Conservation (phyloP, 768 basidiomycete species). For the Tylopilus cervinicoccineus region DNA sequence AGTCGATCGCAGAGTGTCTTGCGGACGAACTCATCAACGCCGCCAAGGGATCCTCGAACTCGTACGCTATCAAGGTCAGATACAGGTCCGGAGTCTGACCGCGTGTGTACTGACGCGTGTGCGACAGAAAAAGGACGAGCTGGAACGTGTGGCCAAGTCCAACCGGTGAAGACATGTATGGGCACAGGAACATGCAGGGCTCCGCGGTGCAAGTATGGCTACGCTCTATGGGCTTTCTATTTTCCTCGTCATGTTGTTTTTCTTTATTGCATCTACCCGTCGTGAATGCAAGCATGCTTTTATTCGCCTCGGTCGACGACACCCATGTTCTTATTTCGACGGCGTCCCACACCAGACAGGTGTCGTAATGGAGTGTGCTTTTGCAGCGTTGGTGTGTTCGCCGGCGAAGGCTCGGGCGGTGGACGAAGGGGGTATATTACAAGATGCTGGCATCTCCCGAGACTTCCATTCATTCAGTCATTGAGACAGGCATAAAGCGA, state of each 20-base stretch:
- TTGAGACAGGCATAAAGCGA: conserved; percentile 1
- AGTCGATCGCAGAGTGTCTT: conserved; percentile 97
- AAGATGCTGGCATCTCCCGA: conserved; percentile 16
- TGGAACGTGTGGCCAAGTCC: conserved; percentile 99
- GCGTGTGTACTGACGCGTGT: conserved; percentile 1
- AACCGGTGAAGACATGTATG: conserved; percentile 75
- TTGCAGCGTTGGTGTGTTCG: not conserved
- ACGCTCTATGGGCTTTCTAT: conserved; percentile 19
- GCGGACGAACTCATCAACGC: conserved; percentile 99
- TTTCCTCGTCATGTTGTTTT: conserved; percentile 1
- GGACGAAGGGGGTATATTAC: not conserved
- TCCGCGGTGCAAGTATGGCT: conserved; percentile 21
- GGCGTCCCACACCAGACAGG: not conserved
- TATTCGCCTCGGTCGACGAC: conserved; percentile 10
- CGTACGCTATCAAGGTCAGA: conserved; percentile 95
- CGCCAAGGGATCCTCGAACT: conserved; percentile 99
- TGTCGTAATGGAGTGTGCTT: not conserved
- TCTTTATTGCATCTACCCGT: conserved; percentile 11
- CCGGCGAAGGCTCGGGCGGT: not conserved
- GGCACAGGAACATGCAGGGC: not conserved
- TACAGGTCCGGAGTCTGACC: not conserved
- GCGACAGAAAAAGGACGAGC: conserved; percentile 93
- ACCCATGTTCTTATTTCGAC: conserved; percentile 2
- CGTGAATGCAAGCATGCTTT: conserved; percentile 28
- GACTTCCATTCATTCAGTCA: conserved; percentile 2